These are phyloP conservation scores for Candida orba DNA, from an alignment of 805 yeast species.

Conservation along the genomic window DNA sequence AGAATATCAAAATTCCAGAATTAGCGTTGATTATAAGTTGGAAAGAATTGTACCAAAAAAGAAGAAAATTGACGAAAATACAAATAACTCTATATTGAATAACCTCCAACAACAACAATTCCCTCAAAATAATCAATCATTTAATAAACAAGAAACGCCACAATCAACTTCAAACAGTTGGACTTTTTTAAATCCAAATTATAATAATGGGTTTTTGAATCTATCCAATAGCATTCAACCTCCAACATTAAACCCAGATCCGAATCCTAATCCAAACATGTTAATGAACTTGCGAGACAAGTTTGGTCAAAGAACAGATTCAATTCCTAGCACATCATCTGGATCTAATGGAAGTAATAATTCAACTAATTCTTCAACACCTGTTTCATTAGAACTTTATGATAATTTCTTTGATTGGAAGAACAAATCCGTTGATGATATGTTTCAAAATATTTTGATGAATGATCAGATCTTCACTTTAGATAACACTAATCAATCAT, in stretches of 20 bases:
- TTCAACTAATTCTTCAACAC: background rate
- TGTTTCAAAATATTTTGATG: constrained; percentile 8
- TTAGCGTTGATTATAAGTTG: too few species aligned
- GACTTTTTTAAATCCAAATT: constrained; percentile 2
- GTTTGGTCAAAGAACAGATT: background rate
- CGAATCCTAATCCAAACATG: background rate
- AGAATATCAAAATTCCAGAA: too few species aligned
- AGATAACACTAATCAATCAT: constrained; percentile 5
- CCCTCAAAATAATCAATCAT: too few species aligned
- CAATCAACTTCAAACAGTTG: background rate
- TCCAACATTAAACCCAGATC: too few species aligned
- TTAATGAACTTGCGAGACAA: too few species aligned
- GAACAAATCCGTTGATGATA: constrained; percentile 11
- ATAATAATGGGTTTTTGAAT: background rate
- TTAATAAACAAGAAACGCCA: too few species aligned
- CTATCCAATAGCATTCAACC: background rate
- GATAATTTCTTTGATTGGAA: constrained; percentile 11
- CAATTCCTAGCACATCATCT: background rate
- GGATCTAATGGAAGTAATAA: background rate
- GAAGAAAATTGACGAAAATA: too few species aligned
- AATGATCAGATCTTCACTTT: constrained; percentile 8
- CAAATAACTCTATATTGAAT: background rate
- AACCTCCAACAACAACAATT: background rate
- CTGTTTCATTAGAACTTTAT: background rate
- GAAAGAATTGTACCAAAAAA: too few species aligned